These are phyloP conservation scores for Cladorrhinum samala DNA, from an alignment of 495 filamentous ascomycete genomes.

Conservation along the genomic window DNA sequence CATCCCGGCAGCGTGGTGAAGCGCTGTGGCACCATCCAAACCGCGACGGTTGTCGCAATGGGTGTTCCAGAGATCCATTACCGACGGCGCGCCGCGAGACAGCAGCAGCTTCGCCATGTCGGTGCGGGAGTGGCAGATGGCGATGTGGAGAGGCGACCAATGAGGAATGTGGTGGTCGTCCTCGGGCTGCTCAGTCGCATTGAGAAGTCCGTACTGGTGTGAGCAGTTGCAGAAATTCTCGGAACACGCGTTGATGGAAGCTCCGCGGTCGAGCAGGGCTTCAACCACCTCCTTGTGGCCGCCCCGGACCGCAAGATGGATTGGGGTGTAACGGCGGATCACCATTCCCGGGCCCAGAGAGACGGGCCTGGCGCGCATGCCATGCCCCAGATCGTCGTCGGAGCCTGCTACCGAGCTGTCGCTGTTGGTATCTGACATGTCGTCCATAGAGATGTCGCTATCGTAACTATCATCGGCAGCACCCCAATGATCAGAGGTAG, in stretches of 20 bases:
- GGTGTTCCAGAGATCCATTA: constrained; percentile 15
- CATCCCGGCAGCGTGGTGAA: constrained; percentile 26
- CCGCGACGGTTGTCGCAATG: not conserved
- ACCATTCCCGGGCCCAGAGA: not conserved
- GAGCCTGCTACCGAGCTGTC: constrained; percentile 9
- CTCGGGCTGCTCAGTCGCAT: constrained; percentile 16
- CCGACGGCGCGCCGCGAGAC: constrained; percentile 24
- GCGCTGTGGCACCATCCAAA: constrained; percentile 13
- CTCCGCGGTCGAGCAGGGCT: constrained; percentile 27
- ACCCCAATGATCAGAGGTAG: constrained; percentile 13
- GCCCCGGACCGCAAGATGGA: constrained; percentile 33
- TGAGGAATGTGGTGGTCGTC: not conserved
- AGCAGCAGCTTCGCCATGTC: constrained; percentile 29
- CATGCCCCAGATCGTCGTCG: constrained; percentile 1
- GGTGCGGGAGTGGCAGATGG: constrained; percentile 30
- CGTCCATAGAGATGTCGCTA: constrained; percentile 16
- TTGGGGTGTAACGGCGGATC: constrained; percentile 17
- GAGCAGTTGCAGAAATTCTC: constrained; percentile 27
- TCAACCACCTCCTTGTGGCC: constrained; percentile 28
- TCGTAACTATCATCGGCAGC: constrained; percentile 9
- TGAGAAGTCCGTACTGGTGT: constrained; percentile 19
- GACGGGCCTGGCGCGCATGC: not conserved
- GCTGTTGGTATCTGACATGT: constrained; percentile 1
- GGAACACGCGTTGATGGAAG: constrained; percentile 17
- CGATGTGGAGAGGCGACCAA: constrained; percentile 33